A percentile compares a stretch with the other conserved stretches of the same genome.
Conservation (phyloP, 2,329 filamentous ascomycete species). For the Alternaria ethzedia region DNA sequence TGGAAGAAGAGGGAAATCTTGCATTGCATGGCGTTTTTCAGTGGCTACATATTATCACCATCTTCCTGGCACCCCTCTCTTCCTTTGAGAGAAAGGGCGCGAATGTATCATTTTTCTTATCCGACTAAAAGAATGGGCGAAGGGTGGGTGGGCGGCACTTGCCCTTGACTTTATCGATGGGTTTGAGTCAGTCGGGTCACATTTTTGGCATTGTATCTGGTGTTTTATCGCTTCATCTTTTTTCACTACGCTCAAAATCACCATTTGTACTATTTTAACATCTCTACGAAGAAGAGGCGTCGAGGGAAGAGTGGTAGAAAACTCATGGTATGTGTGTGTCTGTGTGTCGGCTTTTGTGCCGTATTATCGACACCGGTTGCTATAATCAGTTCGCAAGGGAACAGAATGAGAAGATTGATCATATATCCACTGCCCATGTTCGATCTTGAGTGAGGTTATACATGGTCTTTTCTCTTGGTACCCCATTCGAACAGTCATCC, state of each 20-base stretch:
- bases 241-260: background rate
- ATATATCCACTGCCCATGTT: background rate
- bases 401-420: background rate
- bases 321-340: background rate
- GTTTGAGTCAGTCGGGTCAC: background rate
- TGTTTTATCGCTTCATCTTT: background rate
- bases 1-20: background rate
- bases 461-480: background rate
- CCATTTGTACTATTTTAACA: background rate
- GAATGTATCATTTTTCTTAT: background rate
- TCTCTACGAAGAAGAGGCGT: background rate
- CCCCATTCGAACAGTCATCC: background rate
- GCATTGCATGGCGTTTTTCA: constrained; percentile 3
- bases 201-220: constrained; percentile 1
- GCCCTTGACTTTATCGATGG: background rate
- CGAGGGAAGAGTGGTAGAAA: background rate
- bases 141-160: background rate
- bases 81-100: background rate
- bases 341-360: background rate
- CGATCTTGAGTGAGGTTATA: background rate
- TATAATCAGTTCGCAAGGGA: background rate
- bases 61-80: background rate
- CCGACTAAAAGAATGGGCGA: background rate
- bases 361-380: background rate
- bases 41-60: background rate